Conservation (phyloP, 148 eudicot species). For the Dianthus caryophyllus region DNA sequence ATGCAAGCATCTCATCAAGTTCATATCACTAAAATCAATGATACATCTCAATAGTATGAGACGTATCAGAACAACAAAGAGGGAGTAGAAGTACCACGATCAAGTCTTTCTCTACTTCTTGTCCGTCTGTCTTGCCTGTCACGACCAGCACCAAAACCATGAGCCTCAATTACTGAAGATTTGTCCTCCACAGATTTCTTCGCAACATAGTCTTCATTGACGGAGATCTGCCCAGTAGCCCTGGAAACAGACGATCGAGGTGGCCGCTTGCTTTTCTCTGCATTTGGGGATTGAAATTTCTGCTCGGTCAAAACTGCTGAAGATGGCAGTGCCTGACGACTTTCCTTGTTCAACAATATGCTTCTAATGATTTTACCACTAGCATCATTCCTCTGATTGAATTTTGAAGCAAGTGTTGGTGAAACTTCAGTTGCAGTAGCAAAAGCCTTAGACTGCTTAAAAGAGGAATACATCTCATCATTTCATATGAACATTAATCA, state of each 20-base stretch:
- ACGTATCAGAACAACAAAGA: constrained; percentile 69
- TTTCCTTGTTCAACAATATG: constrained; percentile 69
- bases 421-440: constrained; percentile 38
- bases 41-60: constrained; percentile 51
- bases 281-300: constrained; percentile 39
- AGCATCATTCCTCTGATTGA: constrained; percentile 65
- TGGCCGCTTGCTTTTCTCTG: constrained; percentile 71
- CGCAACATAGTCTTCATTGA: constrained; percentile 29
- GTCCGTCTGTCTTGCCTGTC: constrained; percentile 79
- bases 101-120: constrained; percentile 86
- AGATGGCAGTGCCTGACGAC: constrained; percentile 43
- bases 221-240: constrained; percentile 32
- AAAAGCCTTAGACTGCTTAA: constrained; percentile 31
- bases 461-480: not conserved
- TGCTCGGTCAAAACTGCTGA: constrained; percentile 41
- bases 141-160: constrained; percentile 34
- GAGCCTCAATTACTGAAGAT: constrained; percentile 34
- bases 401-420: constrained; percentile 36
- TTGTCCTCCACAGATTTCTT: constrained; percentile 53
- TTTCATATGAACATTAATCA: not conserved
- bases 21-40: constrained; percentile 22
- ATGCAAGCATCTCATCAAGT: not conserved
- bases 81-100: constrained; percentile 96
- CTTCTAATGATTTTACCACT: constrained; percentile 79
- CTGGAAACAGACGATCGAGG: constrained; percentile 56